Base-by-base conservation (phyloP, 2,329 filamentous ascomycete species). In the Nannizziopsis barbatae region DNA sequence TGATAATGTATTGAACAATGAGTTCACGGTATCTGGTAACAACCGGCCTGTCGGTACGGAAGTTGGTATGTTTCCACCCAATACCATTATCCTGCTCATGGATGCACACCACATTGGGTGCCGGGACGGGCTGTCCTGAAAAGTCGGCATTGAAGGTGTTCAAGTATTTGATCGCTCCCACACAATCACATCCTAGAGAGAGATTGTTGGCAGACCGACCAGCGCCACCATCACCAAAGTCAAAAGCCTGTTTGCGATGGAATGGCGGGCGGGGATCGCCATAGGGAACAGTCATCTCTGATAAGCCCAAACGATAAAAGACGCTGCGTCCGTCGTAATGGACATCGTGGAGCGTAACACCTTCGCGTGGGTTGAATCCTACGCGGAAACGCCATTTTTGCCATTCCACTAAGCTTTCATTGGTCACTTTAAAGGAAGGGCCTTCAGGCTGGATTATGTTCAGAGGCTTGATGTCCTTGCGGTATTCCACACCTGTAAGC, bases 51-150 rank as follows among this genome's bases (percentile, higher is more conserved):
- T 72, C 70, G 0, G 79, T 84, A 3, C 80, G 71, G 67, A 75
- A 82, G 65, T 84, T 83, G 4, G 79, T 82, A 63, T 84, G 81
- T 58, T 84, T 84, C 79, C 80, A 84, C 5, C 74, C 72, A 37
- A 84, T 81, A 3, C 81, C 81, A 46, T 77, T 75, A 55, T 85
- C 81, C 58, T 83, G 77, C 60, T 85, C 81, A 57, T 84, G 81
- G 2, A 84, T 65, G 57, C 81, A 85, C 48, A 84, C 69, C 5
- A 81, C 79, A 53, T 84, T 84, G 12, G 71, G 72, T 20, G 72
- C 70, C 1, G 69, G 56, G 7, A 69, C 68, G 1, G 76, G 71
- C 48, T 73, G 68, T 8, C 80, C 80, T 37, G 74, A 63, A 8
- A 70, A 60, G 32, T 70, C 67, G 1, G 73, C 66, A 35, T 75